Base-by-base conservation (phyloP, 1,284 basidiomycete genomes). In the Wolfiporia cocos region DNA sequence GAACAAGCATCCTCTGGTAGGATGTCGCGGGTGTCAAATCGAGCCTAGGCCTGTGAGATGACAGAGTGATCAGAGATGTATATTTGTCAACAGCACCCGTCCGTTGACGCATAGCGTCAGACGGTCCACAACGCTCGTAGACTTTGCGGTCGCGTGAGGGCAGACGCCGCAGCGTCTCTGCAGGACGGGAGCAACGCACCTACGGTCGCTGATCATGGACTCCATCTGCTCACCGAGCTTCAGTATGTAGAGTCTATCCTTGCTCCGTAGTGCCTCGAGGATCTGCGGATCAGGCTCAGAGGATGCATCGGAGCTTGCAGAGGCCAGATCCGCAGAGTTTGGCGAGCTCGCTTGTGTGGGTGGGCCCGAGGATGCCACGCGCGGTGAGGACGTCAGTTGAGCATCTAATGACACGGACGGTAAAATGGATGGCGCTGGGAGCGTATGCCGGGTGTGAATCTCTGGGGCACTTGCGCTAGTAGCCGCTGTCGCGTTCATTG, bases 161-260 rank as follows among this genome's bases (percentile, higher is more conserved):
- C 18, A 11, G 19, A 15, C 7, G 26, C 26, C 26, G 26, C 26
- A 28, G 9, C 7, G n/a, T n/a, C n/a, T n/a, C n/a, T n/a, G n/a
- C n/a, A n/a, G n/a, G n/a, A n/a, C n/a, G n/a, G n/a, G n/a, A 34
- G 18, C 24, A 37, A 73, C 79, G 48, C 51, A 85, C 81, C 74
- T 78, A 54, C 71, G 74, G 58, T 88, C 86, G 45, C 61, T 73
- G 56, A 91, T 85, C 56, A 91, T 70, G 39, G 63, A 64, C 62
- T 91, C 87, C 76, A 91, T 86, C 52, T 70, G 70, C 64, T 90
- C 87, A 45, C 85, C 88, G 17, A 89, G 71, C 67, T 86, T 88
- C 52, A 91, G 66, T 33, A 91, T 86, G 59, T 83, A 91, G 47
- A 91, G 70, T 54, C 87, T 73, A 62, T 91, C 87, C 66, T 91